Evolutionary conservation across 495 filamentous ascomycete genomes (phyloP).

Genomic region (Glutinoglossum americanum): DNA sequence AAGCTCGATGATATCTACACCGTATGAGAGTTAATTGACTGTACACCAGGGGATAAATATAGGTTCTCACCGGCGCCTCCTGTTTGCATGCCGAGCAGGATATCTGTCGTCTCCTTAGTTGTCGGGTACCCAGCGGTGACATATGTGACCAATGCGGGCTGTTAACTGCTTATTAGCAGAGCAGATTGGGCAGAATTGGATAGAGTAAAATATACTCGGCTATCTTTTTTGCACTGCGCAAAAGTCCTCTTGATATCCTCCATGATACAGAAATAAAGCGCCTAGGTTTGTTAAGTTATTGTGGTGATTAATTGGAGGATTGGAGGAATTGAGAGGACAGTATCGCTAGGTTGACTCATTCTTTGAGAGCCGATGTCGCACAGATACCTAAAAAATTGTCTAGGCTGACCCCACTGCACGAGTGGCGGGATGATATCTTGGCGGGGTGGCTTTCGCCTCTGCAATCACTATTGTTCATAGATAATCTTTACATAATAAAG

Average conservation of each 20-base stretch:
- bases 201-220: slow-evolving; percentile 27
- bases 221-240: slow-evolving; percentile 61
- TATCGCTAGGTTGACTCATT: not conserved
- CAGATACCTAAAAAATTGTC: no score
- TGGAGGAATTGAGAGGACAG: not conserved
- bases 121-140: slow-evolving; percentile 87
- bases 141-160: slow-evolving; percentile 79
- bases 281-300: not conserved
- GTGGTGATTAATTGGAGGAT: not conserved
- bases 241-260: slow-evolving; percentile 76
- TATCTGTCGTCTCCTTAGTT: slow-evolving; percentile 56
- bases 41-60: not conserved
- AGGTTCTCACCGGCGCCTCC: slow-evolving; percentile 63
- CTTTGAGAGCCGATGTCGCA: no score
- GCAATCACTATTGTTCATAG: no score
- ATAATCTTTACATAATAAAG: no score
- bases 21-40: not conserved
- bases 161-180: slow-evolving; percentile 18
- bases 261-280: slow-evolving; percentile 19
- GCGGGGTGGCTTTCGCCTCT: no score
- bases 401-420: no score
- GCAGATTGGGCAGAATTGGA: slow-evolving; percentile 3
- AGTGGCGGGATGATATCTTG: no score
- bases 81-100: slow-evolving; percentile 74
- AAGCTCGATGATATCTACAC: slow-evolving; percentile 58